These are phyloP conservation scores for Phaeosphaeriaceae sp. DNA, from an alignment of 2,329 filamentous ascomycete species.

Conservation along the genomic window DNA sequence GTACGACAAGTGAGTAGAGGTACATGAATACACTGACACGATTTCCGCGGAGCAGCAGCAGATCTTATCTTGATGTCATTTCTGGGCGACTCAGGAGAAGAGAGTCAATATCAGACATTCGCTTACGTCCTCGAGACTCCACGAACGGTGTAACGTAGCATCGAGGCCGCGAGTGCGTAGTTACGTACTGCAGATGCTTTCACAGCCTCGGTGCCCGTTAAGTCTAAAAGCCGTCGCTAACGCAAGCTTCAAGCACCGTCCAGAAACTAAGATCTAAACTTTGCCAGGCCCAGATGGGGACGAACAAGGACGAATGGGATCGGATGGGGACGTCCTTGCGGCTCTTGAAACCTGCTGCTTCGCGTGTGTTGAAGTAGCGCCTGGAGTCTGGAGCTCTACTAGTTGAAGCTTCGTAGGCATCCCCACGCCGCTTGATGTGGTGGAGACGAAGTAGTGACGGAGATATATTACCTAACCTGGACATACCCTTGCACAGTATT, in stretches of 20 bases:
- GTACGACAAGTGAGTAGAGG: not conserved
- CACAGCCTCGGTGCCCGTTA: not conserved
- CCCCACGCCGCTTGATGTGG: not conserved
- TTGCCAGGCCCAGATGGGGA: not conserved
- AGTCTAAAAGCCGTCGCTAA: not conserved
- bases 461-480: not conserved
- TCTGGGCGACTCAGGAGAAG: not conserved
- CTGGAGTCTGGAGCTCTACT: not conserved
- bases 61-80: not conserved
- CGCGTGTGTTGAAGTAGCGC: not conserved
- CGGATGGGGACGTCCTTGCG: not conserved
- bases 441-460: not conserved
- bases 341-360: not conserved
- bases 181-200: not conserved
- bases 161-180: not conserved
- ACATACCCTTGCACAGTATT: no score
- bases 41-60: not conserved
- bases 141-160: not conserved
- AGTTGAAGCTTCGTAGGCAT: not conserved
- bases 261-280: not conserved
- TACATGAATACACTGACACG: not conserved
- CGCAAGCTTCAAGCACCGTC: not conserved
- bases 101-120: not conserved
- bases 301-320: not conserved
- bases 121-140: not conserved